Evolutionary conservation across 305 asterid genomes (phyloP), one percentile per base, ranked within the genome.

Genomic region (Solanum hybrid): DNA sequence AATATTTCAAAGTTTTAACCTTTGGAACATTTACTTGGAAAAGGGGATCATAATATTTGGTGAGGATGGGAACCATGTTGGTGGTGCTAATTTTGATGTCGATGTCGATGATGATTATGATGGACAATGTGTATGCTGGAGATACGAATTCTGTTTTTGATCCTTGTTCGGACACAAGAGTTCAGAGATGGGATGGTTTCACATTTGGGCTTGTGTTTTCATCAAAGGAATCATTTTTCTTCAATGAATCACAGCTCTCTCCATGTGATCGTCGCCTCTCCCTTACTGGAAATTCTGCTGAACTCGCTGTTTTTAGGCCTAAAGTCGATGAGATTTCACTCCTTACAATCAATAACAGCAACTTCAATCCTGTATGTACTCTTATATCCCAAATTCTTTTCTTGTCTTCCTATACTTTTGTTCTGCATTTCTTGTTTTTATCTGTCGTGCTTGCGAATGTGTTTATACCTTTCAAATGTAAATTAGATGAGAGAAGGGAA

Each of bases 271-370:
- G 82, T 3, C 98, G 99, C 5, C 98, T 97, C 78, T 12, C 95
- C 37, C 96, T 97, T 26, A 22, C 95, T 10, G 90, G 90, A 22
- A 89, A 73, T 32, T 60, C 79, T 4, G 94, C 97, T 22, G 90
- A 93, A 72, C 91, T 96, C 2, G 98, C 98, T 1, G 88, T 97
- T 81, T 97, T 96, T 87, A 93, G 99, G 95, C 98, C 99, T 3
- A 95, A 95, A 87, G 96, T 96, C 16, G 99, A 97, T 75, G 99
- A 97, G 94, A 93, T 97, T 91, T 92, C 99, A 20, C 97, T 97
- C 76, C 98, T 97, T 92, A 93, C 98, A 32, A 89, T 95, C 91
- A 92, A 90, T 17, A 93, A 91, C 93, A 90, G 86, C 95, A 88
- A 93, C 75, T 91, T 93, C 87, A 91, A 91, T 88, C 96, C 94